These are phyloP conservation scores for Inosperma sp. DNA, from an alignment of 768 basidiomycete genomes.

Conservation along the genomic window DNA sequence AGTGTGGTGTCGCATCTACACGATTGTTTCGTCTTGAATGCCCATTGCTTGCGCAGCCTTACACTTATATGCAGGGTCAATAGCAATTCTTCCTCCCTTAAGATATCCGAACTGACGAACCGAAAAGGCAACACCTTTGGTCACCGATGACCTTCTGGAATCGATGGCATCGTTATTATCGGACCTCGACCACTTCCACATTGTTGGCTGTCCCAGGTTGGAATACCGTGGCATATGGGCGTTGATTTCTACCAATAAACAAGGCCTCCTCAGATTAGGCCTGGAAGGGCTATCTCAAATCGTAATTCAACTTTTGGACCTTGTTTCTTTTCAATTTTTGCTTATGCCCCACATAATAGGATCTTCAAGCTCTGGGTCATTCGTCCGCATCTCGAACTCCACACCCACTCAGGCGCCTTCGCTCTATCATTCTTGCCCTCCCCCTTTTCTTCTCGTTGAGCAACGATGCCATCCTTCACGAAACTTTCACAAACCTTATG, in stretches of 20 bases:
- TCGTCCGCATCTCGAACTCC: constrained; percentile 30
- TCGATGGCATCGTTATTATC: constrained; percentile 45
- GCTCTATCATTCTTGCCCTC: constrained; percentile 55
- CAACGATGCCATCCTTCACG: constrained; percentile 47
- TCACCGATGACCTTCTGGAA: constrained; percentile 55
- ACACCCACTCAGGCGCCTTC: constrained; percentile 40
- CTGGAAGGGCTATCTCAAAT: constrained; percentile 62
- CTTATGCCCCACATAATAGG: constrained; percentile 33
- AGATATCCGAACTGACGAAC: neutral
- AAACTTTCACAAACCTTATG: constrained; percentile 40
- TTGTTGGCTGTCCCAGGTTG: constrained; percentile 67
- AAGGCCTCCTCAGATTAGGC: constrained; percentile 49
- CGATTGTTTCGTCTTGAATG: constrained; percentile 46
- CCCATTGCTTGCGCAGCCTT: constrained; percentile 47
- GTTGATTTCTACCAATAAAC: constrained; percentile 41
- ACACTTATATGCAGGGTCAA: constrained; percentile 69
- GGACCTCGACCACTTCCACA: constrained; percentile 50
- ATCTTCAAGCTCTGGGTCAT: constrained; percentile 47
- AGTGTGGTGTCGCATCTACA: constrained; percentile 47
- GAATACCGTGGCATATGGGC: constrained; percentile 56
- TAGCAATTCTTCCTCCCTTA: neutral
- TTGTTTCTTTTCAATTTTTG: neutral
- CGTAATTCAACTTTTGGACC: constrained; percentile 43
- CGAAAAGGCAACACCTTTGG: constrained; percentile 47
- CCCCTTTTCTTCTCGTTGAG: constrained; percentile 31